These are phyloP conservation scores for Platismatia glauca DNA, from an alignment of 495 filamentous ascomycete species.

Conservation along the genomic window DNA sequence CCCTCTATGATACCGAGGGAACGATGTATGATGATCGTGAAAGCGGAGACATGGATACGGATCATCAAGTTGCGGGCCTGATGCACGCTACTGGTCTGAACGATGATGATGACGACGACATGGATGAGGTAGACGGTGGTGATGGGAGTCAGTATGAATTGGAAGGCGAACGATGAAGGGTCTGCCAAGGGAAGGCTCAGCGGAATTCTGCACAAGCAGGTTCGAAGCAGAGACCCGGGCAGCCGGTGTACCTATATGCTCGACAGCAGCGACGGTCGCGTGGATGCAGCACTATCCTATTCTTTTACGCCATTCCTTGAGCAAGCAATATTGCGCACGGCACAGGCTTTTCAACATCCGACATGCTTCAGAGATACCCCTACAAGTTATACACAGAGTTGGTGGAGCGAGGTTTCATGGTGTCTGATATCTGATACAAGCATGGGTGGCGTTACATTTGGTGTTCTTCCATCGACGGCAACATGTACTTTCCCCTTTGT, in stretches of 20 bases:
- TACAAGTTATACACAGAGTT: neutral
- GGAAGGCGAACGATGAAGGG: conserved; percentile 18
- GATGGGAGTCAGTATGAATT: conserved; percentile 28
- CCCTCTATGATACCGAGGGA: conserved; percentile 36
- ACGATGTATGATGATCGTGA: conserved; percentile 52
- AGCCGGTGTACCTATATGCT: neutral
- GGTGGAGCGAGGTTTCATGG: neutral
- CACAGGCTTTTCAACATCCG: conserved; percentile 1
- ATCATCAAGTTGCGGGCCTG: conserved; percentile 44
- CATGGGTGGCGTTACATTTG: neutral
- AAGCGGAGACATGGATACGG: conserved; percentile 41
- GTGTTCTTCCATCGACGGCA: neutral
- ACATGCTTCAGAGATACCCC: conserved; percentile 1
- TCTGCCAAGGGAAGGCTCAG: neutral
- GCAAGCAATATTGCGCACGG: neutral
- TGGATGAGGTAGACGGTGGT: conserved; percentile 29
- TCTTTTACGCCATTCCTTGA: neutral
- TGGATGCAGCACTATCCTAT: neutral
- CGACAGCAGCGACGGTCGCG: neutral
- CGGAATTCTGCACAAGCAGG: neutral
- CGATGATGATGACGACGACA: conserved; percentile 42
- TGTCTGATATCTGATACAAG: neutral
- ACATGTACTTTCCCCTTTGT: neutral
- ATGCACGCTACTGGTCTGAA: conserved; percentile 46
- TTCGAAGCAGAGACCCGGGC: neutral